phyloP scores from a whole-genome alignment of 495 filamentous ascomycete genomes.

The Xeromyces bisporus region DNA sequence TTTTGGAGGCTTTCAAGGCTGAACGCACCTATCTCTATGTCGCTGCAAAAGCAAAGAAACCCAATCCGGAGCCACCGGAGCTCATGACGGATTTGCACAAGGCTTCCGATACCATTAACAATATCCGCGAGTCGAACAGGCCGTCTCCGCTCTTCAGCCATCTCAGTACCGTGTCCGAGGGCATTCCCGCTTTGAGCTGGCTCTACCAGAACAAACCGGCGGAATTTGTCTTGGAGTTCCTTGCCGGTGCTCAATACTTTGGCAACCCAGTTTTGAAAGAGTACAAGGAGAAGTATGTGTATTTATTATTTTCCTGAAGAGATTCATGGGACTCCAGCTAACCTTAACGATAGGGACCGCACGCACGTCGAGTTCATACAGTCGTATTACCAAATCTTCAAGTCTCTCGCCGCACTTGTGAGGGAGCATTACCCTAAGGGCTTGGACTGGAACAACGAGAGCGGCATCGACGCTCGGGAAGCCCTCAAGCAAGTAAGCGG shows the following conservation, averaged over 20 bases:
- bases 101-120: constrained; percentile 55
- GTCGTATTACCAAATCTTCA: constrained; percentile 75
- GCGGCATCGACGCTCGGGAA: constrained; percentile 56
- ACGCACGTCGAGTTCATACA: constrained; percentile 74
- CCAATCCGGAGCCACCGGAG: constrained; percentile 51
- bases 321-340: no score
- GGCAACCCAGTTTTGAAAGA: constrained; percentile 82
- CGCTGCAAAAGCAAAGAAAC: constrained; percentile 83
- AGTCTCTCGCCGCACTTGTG: constrained; percentile 60
- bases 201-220: constrained; percentile 64
- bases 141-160: constrained; percentile 55
- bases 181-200: constrained; percentile 74
- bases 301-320: no score
- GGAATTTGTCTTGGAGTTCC: constrained; percentile 61
- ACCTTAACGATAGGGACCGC: constrained; percentile 45
- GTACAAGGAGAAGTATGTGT: constrained; percentile 74
- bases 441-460: constrained; percentile 71
- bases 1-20: constrained; percentile 54
- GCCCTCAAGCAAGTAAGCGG: constrained; percentile 45
- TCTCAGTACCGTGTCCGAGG: constrained; percentile 71
- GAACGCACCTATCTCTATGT: constrained; percentile 78
- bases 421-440: constrained; percentile 64
- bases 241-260: constrained; percentile 70
- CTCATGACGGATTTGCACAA: constrained; percentile 70
- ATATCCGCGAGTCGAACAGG: constrained; percentile 64